These are phyloP conservation scores for Solanum sejunctum DNA, from an alignment of 257 asterid species.

Conservation along the genomic window DNA sequence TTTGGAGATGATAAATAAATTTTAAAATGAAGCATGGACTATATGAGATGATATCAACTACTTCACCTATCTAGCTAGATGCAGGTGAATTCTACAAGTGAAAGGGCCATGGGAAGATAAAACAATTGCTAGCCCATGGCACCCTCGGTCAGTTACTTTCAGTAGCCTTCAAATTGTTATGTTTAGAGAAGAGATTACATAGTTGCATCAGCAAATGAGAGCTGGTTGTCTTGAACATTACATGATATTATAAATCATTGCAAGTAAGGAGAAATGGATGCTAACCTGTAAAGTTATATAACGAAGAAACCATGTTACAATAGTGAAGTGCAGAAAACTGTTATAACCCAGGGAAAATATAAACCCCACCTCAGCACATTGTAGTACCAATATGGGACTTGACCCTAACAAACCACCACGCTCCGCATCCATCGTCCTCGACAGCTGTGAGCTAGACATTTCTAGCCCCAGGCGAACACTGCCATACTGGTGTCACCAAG, in stretches of 20 bases:
- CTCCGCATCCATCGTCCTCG: background rate
- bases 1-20: background rate
- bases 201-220: background rate
- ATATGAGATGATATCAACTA: background rate
- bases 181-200: background rate
- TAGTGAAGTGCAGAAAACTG: background rate
- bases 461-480: background rate
- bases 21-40: background rate
- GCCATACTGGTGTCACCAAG: background rate
- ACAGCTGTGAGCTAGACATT: background rate
- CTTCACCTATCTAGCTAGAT: background rate
- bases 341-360: background rate
- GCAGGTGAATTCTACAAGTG: background rate
- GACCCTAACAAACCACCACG: background rate
- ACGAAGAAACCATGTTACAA: background rate
- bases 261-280: background rate
- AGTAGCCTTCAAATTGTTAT: background rate
- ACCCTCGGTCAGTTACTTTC: background rate
- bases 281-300: background rate
- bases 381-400: background rate
- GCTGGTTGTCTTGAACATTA: background rate
- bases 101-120: background rate
- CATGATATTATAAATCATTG: background rate
- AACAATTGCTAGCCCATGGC: background rate
- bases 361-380: background rate